Percentiles rank a stretch among this genome's conserved stretches.
Conservation (phyloP, 306 rosid genomes). For the Comarum palustre region DNA sequence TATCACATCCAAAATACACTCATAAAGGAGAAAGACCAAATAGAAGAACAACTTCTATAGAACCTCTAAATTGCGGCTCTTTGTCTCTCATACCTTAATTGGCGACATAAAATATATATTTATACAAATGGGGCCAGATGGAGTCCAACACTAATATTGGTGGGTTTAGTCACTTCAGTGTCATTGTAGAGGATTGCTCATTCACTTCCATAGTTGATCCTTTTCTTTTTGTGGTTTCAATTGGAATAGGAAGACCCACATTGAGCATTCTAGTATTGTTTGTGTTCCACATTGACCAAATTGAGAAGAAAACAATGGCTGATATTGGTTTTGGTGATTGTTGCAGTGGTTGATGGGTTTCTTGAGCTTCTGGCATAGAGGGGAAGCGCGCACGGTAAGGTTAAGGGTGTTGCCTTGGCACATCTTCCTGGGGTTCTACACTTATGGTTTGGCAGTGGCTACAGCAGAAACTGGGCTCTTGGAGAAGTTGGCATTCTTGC, state of each 20-base stretch:
- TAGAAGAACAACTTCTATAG: too few relatives aligned
- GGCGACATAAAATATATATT: too few relatives aligned
- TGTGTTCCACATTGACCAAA: neutral
- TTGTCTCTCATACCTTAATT: too few relatives aligned
- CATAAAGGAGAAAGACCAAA: too few relatives aligned
- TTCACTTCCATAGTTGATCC: neutral
- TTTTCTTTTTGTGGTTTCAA: neutral
- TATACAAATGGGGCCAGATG: neutral
- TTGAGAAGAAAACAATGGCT: neutral
- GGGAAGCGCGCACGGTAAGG: constrained; percentile 55
- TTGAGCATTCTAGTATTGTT: neutral
- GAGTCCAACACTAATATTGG: neutral
- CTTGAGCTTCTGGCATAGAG: constrained; percentile 84
- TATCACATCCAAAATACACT: too few relatives aligned
- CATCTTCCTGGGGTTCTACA: constrained; percentile 69
- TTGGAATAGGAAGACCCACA: neutral
- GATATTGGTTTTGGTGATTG: neutral
- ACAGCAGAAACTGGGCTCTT: constrained; percentile 89
- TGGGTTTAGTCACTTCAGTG: neutral
- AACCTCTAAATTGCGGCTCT: too few relatives aligned
- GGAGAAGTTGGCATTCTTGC: constrained; percentile 78
- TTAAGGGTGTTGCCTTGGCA: constrained; percentile 80
- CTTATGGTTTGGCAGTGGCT: constrained; percentile 71
- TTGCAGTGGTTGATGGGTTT: constrained; percentile 87
- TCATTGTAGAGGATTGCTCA: neutral